Evolutionary conservation across 2,329 filamentous ascomycete genomes (phyloP).

Genomic region (Fusarium buharicum): DNA sequence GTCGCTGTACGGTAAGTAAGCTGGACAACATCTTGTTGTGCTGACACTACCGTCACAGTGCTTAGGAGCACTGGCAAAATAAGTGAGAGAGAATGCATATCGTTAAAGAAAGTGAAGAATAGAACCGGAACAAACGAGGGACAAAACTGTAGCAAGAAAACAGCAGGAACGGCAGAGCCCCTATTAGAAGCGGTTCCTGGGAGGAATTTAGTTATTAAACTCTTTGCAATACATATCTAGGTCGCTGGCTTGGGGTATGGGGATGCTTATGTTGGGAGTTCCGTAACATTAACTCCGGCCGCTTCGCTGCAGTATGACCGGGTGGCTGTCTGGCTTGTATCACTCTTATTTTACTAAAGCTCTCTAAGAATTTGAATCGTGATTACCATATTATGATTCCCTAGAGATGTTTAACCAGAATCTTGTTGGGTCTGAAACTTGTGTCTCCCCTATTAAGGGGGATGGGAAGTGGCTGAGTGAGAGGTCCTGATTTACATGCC

Average conservation of each 20-base stretch:
- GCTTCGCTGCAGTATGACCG: too few relatives aligned
- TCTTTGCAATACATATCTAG: too few relatives aligned
- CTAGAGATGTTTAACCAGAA: not conserved
- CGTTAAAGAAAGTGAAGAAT: conserved; percentile 1
- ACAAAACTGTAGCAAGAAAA: too few relatives aligned
- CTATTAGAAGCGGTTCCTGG: not conserved
- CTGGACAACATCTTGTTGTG: conserved; percentile 8
- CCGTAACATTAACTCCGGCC: not conserved
- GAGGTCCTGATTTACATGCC: not conserved
- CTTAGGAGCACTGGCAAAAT: conserved; percentile 8
- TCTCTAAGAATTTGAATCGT: too few relatives aligned
- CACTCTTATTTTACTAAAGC: not conserved
- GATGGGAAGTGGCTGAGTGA: conserved; percentile 4
- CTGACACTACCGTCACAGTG: not conserved
- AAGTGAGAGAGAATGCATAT: conserved; percentile 8
- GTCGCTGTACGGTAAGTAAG: conserved; percentile 23
- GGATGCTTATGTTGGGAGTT: too few relatives aligned
- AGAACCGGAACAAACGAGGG: conserved; percentile 6
- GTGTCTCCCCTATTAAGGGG: not conserved
- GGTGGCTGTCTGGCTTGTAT: conserved; percentile 4
- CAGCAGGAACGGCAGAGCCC: too few relatives aligned
- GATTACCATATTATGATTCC: not conserved
- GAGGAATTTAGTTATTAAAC: not conserved
- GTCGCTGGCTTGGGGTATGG: too few relatives aligned
- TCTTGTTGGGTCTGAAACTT: not conserved